Base-by-base conservation (phyloP, 495 filamentous ascomycete species). In the Xeromyces bisporus region DNA sequence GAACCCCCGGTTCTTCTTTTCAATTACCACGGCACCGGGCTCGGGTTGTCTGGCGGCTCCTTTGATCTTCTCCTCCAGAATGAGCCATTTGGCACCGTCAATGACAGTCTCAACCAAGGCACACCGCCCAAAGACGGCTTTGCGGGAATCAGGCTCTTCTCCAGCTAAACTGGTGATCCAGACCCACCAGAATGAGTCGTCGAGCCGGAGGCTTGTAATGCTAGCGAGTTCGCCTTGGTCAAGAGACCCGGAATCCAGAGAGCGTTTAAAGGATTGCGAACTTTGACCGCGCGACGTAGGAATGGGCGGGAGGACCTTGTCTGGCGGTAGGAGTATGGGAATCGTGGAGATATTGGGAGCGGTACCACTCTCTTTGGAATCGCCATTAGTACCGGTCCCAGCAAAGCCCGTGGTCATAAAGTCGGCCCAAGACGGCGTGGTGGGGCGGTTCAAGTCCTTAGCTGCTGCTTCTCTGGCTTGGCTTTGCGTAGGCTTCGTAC, bases 101-200 rank as follows among this genome's bases (percentile, higher is more conserved):
- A 96, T 87, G 6, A 69, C 52, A 0, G 89, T 97, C 48, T 97
- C 89, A 11, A 96, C 62, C 10, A 97, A 64, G 12, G 89, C 83
- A 47, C 91, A 96, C 38, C 91, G 69, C 9, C 89, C 91, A 54
- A 97, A 97, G 11, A 82, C 81, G 3, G 85, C 76, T 51, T 97
- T 97, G 34, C 89, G 72, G 18, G 73, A 62, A 0, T 70, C 52
- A 1, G 84, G 74, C 51, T 97, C 89, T 43, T 97, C 89, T 5
- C 71, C 77, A 2, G 86, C 87, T 48, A 97, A 55, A 62, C 89
- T 96, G 42, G 71, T 89, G 66, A 96, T 94, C 89, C 89, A 97
- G 15, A 96, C 89, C 89, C 89, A 97, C 91, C 91, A 97, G 51
- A 97, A 97, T 0, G 86, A 77, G 47, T 96, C 89, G 45, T 97